Percentiles rank a stretch among this genome's conserved stretches.
Conservation (phyloP, 306 rosid species). For the Castanospermum australe region DNA sequence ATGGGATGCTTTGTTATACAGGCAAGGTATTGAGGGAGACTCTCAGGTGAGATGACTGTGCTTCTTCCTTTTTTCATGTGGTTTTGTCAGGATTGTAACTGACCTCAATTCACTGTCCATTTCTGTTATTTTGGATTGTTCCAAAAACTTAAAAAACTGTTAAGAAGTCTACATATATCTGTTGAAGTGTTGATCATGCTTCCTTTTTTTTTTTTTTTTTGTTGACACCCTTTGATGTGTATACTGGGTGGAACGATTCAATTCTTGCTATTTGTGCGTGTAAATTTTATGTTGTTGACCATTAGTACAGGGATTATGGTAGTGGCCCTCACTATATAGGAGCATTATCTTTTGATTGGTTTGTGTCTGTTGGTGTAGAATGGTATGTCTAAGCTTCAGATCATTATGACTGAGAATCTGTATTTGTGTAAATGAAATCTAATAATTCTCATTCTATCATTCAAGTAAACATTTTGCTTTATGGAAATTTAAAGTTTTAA, state of each 20-base stretch:
- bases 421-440: background rate
- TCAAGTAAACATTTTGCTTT: conserved; percentile 1
- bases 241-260: background rate
- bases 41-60: conserved; percentile 59
- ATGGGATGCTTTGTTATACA: conserved; percentile 95
- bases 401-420: background rate
- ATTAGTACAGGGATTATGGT: background rate
- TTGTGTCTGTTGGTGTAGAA: background rate
- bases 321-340: background rate
- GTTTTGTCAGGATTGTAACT: background rate
- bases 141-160: background rate
- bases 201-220: background rate
- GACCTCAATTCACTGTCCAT: background rate
- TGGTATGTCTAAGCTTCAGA: background rate
- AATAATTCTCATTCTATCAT: background rate
- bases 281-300: background rate
- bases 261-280: background rate
- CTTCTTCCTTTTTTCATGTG: conserved; percentile 3
- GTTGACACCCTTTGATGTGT: background rate
- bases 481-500: background rate
- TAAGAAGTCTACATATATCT: background rate
- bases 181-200: background rate
- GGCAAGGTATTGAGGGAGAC: conserved; percentile 75
- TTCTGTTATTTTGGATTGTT: background rate
- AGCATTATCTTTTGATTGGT: background rate